These are phyloP conservation scores for Pholiota conissans DNA, from an alignment of 768 basidiomycete genomes.

Conservation along the genomic window DNA sequence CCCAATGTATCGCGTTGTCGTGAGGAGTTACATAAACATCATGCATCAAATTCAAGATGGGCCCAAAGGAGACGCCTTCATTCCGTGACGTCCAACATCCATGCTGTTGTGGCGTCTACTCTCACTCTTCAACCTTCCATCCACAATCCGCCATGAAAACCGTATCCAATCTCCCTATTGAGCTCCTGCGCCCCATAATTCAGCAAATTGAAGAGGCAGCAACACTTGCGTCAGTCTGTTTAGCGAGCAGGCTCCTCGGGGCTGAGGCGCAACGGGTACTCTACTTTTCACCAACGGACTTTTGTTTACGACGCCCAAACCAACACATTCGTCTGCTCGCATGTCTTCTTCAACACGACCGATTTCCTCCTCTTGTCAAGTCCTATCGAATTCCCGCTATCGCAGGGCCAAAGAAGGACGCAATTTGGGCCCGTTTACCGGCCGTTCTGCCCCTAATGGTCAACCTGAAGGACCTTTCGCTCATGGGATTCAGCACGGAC, in stretches of 20 bases:
- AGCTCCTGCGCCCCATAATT: neutral
- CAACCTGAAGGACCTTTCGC: neutral
- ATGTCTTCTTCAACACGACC: neutral
- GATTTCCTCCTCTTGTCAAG: neutral
- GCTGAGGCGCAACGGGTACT: neutral
- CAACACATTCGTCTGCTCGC: neutral
- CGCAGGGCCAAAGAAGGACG: neutral
- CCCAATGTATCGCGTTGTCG: too few relatives aligned
- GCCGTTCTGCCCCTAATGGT: neutral
- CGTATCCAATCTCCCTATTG: neutral
- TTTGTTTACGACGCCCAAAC: neutral
- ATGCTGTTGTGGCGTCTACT: too few relatives aligned
- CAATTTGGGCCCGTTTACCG: neutral
- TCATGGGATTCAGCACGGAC: neutral
- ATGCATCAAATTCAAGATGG: too few relatives aligned
- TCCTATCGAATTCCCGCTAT: neutral
- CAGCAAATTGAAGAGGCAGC: neutral
- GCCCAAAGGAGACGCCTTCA: too few relatives aligned
- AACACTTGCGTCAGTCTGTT: neutral
- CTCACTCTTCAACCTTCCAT: too few relatives aligned
- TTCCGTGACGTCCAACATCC: too few relatives aligned
- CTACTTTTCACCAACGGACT: neutral
- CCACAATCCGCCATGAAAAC: neutral
- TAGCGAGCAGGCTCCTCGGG: neutral
- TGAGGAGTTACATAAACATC: too few relatives aligned